phyloP scores from a whole-genome alignment of 495 filamentous ascomycete species.

The Chaetomidium leptoderma region DNA sequence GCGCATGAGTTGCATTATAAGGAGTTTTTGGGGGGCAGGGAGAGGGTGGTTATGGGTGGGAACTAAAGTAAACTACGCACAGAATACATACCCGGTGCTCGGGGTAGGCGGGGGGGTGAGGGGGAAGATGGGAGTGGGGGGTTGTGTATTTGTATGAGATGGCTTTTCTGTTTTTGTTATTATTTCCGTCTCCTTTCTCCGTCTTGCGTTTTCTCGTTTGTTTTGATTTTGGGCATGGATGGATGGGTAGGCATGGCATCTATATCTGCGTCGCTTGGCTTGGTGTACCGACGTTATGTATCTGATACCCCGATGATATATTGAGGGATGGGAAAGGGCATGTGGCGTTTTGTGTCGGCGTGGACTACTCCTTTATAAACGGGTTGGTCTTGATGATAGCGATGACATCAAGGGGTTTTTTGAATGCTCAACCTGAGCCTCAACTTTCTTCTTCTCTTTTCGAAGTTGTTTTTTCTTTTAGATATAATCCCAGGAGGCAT shows the following conservation, averaged over 20 bases:
- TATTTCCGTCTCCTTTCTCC: background rate
- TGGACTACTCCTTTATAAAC: no score
- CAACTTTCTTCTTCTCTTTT: background rate
- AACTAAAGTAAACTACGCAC: background rate
- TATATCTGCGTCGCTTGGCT: background rate
- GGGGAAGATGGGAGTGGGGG: background rate
- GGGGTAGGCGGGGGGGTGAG: no score
- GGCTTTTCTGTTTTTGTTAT: background rate
- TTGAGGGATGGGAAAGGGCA: constrained; percentile 4
- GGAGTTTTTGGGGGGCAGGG: constrained; percentile 41
- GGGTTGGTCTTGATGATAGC: no score
- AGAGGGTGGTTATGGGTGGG: constrained; percentile 4
- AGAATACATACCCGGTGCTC: no score
- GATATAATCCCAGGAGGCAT: no score
- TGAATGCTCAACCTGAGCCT: no score
- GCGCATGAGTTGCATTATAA: constrained; percentile 58
- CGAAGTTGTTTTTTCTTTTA: background rate
- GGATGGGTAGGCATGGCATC: background rate
- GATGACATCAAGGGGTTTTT: no score
- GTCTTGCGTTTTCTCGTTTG: background rate
- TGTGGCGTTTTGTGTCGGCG: constrained; percentile 3
- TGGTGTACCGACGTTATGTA: constrained; percentile 6
- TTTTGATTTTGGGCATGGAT: background rate
- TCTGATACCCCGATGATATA: constrained; percentile 15
- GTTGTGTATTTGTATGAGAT: constrained; percentile 1